A percentile compares a stretch with the other conserved stretches of the same genome.
These are phyloP conservation scores for Boletellus deceptivus DNA, from an alignment of 1,284 basidiomycete species.

Conservation along the genomic window DNA sequence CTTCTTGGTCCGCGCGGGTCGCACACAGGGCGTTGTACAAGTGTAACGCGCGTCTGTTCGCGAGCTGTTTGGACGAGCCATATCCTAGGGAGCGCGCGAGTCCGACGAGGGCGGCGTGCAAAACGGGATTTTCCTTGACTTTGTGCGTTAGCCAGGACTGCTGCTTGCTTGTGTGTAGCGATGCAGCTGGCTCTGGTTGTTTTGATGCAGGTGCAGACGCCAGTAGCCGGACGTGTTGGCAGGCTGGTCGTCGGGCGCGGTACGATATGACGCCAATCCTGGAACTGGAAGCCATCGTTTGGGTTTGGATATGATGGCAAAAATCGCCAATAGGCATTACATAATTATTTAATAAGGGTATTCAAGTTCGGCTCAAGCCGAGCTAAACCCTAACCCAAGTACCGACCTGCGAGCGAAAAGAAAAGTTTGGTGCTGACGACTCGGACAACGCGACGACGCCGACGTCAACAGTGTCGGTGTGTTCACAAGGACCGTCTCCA, in stretches of 20 bases:
- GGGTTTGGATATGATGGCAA: not conserved
- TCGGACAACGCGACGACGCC: too few relatives aligned
- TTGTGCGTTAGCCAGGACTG: constrained; percentile 59
- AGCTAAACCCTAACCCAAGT: too few relatives aligned
- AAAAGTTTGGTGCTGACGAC: too few relatives aligned
- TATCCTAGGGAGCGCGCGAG: constrained; percentile 59
- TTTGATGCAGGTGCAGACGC: constrained; percentile 10
- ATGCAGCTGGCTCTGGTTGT: constrained; percentile 1
- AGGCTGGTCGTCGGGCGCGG: constrained; percentile 4
- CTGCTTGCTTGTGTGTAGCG: constrained; percentile 4
- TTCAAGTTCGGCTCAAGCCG: too few relatives aligned
- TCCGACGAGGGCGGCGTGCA: constrained; percentile 49
- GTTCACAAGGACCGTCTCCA: too few relatives aligned
- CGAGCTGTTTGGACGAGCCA: constrained; percentile 57
- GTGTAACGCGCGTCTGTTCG: constrained; percentile 53
- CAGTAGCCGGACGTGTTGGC: constrained; percentile 15
- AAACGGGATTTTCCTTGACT: constrained; percentile 51
- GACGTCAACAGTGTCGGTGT: too few relatives aligned
- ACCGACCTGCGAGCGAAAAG: too few relatives aligned
- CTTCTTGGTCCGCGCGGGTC: constrained; percentile 57
- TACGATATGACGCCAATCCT: constrained; percentile 6
- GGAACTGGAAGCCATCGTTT: constrained; percentile 14
- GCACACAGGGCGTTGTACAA: constrained; percentile 62
- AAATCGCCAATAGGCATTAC: not conserved
- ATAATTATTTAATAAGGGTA: too few relatives aligned